Conservation (phyloP, 345 rosid species). For the Noccaea caerulescens region DNA sequence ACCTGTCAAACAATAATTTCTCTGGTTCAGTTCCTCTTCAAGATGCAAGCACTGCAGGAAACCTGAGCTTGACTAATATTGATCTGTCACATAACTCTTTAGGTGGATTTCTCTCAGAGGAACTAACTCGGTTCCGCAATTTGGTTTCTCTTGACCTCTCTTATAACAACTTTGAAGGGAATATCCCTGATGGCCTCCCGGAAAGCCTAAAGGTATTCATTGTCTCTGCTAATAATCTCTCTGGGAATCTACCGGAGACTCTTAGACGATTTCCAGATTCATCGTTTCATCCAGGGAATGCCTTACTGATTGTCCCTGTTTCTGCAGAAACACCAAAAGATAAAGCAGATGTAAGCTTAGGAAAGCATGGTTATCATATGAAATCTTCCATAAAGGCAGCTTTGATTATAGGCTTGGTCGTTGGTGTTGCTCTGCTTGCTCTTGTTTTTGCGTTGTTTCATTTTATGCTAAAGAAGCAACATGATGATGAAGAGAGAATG, state of each 20-base stretch:
- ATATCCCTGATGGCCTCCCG: slow-evolving; percentile 67
- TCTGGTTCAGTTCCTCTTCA: slow-evolving; percentile 69
- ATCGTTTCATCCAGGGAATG: slow-evolving; percentile 85
- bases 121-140: slow-evolving; percentile 50
- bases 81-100: slow-evolving; percentile 75
- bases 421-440: slow-evolving; percentile 51
- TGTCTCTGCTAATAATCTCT: slow-evolving; percentile 76
- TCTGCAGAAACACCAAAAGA: slow-evolving; percentile 50
- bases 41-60: slow-evolving; percentile 47
- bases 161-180: slow-evolving; percentile 69
- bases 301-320: slow-evolving; percentile 54
- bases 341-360: slow-evolving; percentile 41
- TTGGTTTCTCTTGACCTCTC: slow-evolving; percentile 70
- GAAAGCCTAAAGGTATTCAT: slow-evolving; percentile 59
- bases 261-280: slow-evolving; percentile 76
- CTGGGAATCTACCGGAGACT: slow-evolving; percentile 72
- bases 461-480: slow-evolving; percentile 43
- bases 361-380: slow-evolving; percentile 44
- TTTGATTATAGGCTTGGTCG: slow-evolving; percentile 65
- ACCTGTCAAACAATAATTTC: slow-evolving; percentile 73
- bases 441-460: slow-evolving; percentile 52
- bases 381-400: slow-evolving; percentile 55
- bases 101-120: slow-evolving; percentile 58
- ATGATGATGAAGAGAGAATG: slow-evolving; percentile 26
- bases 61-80: slow-evolving; percentile 63